phyloP scores from a whole-genome alignment of 768 basidiomycete species.

The Suillus plorans region DNA sequence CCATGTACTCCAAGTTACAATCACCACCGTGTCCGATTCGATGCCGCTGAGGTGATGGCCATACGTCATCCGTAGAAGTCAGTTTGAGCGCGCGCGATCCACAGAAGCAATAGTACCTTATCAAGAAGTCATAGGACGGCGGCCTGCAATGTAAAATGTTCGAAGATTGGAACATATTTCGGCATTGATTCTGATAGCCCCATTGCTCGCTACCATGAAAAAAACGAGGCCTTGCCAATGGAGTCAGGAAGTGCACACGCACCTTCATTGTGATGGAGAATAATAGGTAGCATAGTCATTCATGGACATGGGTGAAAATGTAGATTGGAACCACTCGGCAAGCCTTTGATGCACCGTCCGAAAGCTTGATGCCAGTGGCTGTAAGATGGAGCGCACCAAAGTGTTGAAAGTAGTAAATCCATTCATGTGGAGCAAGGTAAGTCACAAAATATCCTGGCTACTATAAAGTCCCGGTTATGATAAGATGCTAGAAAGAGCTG shows the following conservation, averaged over 20 bases:
- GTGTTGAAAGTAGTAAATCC: background rate
- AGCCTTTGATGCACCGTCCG: background rate
- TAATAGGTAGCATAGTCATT: background rate
- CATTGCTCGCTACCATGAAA: background rate
- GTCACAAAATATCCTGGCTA: background rate
- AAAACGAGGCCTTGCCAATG: background rate
- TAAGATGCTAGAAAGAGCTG: background rate
- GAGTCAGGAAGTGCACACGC: background rate
- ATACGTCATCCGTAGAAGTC: background rate
- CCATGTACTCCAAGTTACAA: background rate
- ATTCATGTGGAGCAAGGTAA: background rate
- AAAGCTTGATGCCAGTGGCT: background rate
- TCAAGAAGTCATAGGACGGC: background rate
- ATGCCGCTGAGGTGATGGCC: background rate
- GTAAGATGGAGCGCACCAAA: background rate
- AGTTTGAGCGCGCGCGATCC: background rate
- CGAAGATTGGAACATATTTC: background rate
- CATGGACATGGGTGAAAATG: background rate
- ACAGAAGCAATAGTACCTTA: background rate
- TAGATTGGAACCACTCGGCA: background rate
- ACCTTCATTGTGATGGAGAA: background rate
- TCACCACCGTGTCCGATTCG: background rate
- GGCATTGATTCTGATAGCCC: background rate
- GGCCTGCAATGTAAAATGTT: background rate
- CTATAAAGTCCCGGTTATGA: background rate